Percentiles rank a stretch among this genome's conserved stretches.
phyloP scores from a whole-genome alignment of 2,329 filamentous ascomycete genomes.

The Aspergillus floridensis region DNA sequence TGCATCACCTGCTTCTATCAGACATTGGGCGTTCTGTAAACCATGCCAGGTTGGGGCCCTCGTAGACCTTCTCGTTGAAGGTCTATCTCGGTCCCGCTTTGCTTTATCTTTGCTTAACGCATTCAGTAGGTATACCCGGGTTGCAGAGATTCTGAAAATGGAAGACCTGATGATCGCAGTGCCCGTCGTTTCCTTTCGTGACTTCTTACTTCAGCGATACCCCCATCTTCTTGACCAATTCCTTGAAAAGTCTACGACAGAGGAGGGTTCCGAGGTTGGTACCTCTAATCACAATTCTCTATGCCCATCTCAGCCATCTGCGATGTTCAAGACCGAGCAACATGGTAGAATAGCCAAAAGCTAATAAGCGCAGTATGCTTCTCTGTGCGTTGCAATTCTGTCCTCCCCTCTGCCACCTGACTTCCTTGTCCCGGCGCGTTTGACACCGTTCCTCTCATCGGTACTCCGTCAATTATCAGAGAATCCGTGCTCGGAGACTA shows the following conservation, averaged over 20 bases:
- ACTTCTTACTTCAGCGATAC: slow-evolving; percentile 33
- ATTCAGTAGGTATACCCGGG: slow-evolving; percentile 41
- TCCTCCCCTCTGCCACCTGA: slow-evolving; percentile 32
- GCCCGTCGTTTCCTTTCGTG: slow-evolving; percentile 26
- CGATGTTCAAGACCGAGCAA: neutral
- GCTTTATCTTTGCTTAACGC: slow-evolving; percentile 50
- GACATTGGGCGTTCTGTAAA: slow-evolving; percentile 48
- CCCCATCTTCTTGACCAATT: slow-evolving; percentile 37
- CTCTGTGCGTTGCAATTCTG: slow-evolving; percentile 34
- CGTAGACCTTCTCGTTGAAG: slow-evolving; percentile 47
- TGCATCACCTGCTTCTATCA: slow-evolving; percentile 37
- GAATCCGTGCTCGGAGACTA: slow-evolving; percentile 31
- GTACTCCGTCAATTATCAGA: slow-evolving; percentile 29
- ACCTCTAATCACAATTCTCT: neutral
- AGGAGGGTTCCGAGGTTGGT: slow-evolving; percentile 31
- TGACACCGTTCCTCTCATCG: slow-evolving; percentile 33
- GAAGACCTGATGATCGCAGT: slow-evolving; percentile 25
- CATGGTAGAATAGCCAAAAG: neutral
- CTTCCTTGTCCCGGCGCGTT: slow-evolving; percentile 31
- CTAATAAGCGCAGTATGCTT: slow-evolving; percentile 25
- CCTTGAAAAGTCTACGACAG: slow-evolving; percentile 30
- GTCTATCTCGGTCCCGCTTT: slow-evolving; percentile 51
- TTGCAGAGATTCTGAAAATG: neutral
- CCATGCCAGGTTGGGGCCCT: slow-evolving; percentile 51
- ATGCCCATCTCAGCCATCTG: neutral